Evolutionary conservation across 2,329 filamentous ascomycete genomes (phyloP).

Genomic region (Penicillium sp.): DNA sequence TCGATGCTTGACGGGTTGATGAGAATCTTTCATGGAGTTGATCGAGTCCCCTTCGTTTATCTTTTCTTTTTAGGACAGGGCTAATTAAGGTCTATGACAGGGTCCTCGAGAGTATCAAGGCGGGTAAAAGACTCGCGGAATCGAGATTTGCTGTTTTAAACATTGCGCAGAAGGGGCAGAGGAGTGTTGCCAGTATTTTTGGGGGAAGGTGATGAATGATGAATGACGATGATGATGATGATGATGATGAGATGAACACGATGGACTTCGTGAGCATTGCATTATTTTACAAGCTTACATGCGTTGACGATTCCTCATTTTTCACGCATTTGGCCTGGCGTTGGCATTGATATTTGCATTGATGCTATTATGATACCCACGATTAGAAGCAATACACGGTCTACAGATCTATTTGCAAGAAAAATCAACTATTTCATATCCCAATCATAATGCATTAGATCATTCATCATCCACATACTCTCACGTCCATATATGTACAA

Average conservation of each 20-base stretch:
- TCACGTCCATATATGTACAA: constrained; percentile 19
- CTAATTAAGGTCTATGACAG: constrained; percentile 49
- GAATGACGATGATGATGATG: neutral
- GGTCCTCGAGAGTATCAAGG: constrained; percentile 82
- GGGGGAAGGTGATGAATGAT: constrained; percentile 9
- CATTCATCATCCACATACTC: constrained; percentile 23
- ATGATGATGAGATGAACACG: neutral
- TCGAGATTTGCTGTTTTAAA: constrained; percentile 68
- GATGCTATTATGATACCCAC: neutral
- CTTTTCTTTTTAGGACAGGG: no score
- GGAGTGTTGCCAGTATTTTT: constrained; percentile 64
- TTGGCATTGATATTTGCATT: constrained; percentile 6
- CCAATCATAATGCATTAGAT: constrained; percentile 25
- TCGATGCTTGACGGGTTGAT: no score
- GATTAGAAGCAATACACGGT: neutral
- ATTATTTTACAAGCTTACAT: neutral
- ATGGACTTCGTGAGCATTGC: neutral
- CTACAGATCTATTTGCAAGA: no score
- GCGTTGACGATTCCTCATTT: neutral
- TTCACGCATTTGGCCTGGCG: neutral
- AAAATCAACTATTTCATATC: constrained; percentile 8
- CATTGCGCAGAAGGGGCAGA: constrained; percentile 64
- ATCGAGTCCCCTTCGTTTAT: neutral
- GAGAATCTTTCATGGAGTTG: constrained; percentile 6
- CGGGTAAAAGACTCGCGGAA: constrained; percentile 74